Conservation (phyloP, 2,329 filamentous ascomycete species). For the Sporothrix protearum region DNA sequence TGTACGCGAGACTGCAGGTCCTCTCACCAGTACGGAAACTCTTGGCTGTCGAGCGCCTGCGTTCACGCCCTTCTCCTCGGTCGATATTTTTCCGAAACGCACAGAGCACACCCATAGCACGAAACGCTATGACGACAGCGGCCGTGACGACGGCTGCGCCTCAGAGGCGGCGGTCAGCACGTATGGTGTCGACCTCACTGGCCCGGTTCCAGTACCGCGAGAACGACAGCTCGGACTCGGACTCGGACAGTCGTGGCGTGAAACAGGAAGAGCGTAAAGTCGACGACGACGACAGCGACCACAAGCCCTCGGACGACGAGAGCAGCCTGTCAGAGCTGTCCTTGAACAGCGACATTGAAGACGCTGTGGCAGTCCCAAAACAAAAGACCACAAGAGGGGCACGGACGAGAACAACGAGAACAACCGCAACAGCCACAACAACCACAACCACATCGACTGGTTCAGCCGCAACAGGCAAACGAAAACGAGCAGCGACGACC, state of each 20-base stretch:
- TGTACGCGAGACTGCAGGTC: not conserved
- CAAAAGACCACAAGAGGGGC: slow-evolving; percentile 7
- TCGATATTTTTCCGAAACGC: not conserved
- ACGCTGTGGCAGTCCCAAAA: slow-evolving; percentile 31
- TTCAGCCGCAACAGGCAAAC: slow-evolving; percentile 32
- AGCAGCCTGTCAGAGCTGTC: slow-evolving; percentile 28
- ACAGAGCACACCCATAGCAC: not conserved
- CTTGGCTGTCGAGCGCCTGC: not conserved
- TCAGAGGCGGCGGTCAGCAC: slow-evolving; percentile 23
- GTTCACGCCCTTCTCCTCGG: not conserved
- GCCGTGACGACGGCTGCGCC: not conserved
- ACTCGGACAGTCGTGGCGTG: slow-evolving; percentile 5
- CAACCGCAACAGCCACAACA: not conserved
- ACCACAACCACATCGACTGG: not conserved
- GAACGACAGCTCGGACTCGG: slow-evolving; percentile 20
- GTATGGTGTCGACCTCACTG: slow-evolving; percentile 23
- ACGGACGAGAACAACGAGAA: not conserved
- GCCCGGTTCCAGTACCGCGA: slow-evolving; percentile 29
- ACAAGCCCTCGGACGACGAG: slow-evolving; percentile 13
- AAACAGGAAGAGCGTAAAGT: slow-evolving; percentile 7
- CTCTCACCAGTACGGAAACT: not conserved
- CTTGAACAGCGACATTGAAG: slow-evolving; percentile 36
- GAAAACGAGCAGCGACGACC: slow-evolving; percentile 33
- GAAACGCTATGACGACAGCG: slow-evolving; percentile 2
- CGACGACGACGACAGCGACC: slow-evolving; percentile 15